These are phyloP conservation scores for Xylaria multiplex DNA, from an alignment of 2,329 filamentous ascomycete species.

Conservation along the genomic window DNA sequence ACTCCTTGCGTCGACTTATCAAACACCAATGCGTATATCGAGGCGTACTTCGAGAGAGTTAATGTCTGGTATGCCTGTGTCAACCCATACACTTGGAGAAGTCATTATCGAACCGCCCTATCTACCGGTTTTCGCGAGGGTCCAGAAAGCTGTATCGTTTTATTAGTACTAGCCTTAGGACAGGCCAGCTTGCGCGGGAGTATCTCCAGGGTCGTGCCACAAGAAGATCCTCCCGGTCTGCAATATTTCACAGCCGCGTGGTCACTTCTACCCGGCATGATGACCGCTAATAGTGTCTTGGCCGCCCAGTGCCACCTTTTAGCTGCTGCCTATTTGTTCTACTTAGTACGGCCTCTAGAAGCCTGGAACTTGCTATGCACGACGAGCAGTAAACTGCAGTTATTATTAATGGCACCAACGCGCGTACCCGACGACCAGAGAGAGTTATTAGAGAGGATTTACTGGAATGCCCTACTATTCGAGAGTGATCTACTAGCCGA, in stretches of 20 bases:
- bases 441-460: constrained; percentile 80
- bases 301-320: constrained; percentile 84
- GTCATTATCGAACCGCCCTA: constrained; percentile 78
- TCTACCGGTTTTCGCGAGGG: constrained; percentile 81
- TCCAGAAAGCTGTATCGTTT: constrained; percentile 82
- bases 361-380: constrained; percentile 84
- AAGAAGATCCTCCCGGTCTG: constrained; percentile 77
- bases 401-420: constrained; percentile 78
- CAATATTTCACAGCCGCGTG: constrained; percentile 85
- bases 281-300: constrained; percentile 81
- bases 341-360: constrained; percentile 82
- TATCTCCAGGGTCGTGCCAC: constrained; percentile 75
- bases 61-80: constrained; percentile 90
- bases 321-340: constrained; percentile 84
- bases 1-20: constrained; percentile 75
- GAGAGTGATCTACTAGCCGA: constrained; percentile 84
- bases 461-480: constrained; percentile 85
- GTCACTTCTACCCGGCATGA: constrained; percentile 79
- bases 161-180: constrained; percentile 80
- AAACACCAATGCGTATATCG: constrained; percentile 78
- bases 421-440: constrained; percentile 75
- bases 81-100: constrained; percentile 82
- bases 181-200: constrained; percentile 79
- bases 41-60: constrained; percentile 82
- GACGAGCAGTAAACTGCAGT: constrained; percentile 82